Conservation (phyloP, 768 basidiomycete species). For the Tulasnella sp. region DNA sequence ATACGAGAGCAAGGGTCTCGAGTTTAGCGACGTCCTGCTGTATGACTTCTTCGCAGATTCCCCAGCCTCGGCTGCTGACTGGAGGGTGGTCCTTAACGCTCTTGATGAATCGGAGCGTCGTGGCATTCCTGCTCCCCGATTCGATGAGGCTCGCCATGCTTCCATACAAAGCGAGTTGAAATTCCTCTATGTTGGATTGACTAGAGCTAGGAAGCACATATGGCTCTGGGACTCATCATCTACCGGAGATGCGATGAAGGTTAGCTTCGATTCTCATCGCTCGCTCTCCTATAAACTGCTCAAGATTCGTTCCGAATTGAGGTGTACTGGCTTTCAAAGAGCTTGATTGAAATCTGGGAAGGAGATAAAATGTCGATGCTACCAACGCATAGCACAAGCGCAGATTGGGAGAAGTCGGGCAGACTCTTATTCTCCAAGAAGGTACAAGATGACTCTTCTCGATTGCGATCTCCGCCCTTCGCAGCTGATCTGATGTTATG, state of each 20-base stretch:
- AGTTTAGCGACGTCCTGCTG: constrained; percentile 58
- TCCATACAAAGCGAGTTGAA: constrained; percentile 13
- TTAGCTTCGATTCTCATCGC: background rate
- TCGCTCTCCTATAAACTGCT: background rate
- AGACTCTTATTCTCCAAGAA: background rate
- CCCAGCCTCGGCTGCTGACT: constrained; percentile 36
- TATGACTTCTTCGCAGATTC: constrained; percentile 71
- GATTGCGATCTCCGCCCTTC: background rate
- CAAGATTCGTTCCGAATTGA: background rate
- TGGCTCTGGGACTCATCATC: constrained; percentile 15
- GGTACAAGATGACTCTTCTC: too few relatives aligned
- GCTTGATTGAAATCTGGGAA: background rate
- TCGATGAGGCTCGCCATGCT: constrained; percentile 9
- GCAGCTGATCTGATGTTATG: too few relatives aligned
- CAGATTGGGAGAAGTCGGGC: background rate
- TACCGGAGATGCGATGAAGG: background rate
- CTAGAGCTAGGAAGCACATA: constrained; percentile 8
- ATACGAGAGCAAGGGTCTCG: constrained; percentile 54
- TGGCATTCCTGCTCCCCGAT: background rate
- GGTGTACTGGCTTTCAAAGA: background rate
- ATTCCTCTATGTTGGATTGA: constrained; percentile 14
- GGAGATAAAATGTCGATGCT: background rate
- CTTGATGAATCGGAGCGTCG: background rate
- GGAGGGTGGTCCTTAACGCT: constrained; percentile 42
- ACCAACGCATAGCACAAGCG: constrained; percentile 1